Base-by-base conservation (phyloP, 2,329 filamentous ascomycete genomes). In the Trichoderma gracile region DNA sequence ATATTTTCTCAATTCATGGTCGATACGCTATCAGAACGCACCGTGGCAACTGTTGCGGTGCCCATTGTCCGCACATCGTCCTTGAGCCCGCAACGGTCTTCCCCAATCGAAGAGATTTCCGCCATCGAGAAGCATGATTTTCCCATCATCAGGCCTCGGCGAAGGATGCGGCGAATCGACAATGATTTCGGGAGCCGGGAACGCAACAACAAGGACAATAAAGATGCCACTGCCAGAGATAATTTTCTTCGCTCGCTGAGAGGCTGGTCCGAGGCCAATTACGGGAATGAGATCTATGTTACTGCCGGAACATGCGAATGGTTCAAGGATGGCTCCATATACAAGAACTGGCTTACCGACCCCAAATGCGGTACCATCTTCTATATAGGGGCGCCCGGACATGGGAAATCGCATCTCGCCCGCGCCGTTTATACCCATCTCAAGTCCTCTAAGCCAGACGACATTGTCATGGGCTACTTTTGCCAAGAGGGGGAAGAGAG, bases 321-420 rank as follows among this genome's bases (percentile, higher is more conserved):
- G 68, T 68, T 71, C 49, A 63, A 64, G 8, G 53, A 64, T 1
- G 53, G 66, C 14, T 6, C 45, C 0, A 46, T 53, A 9, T 69
- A 71, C 45, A 67, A 63, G 12, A 50, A 50, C 14, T 72, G 70
- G 68, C 33, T 66, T 21, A 63, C 62, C 4, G 66, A 66, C 23
- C 54, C 55, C 10, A 47, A 23, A 1, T 64, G 66, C 8, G 65
- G 60, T 2, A 66, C 65, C 2, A 40, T 71, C 1, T 67, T 68
- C 10, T 65, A 69, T 8, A 30, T 58, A 5, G 70, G 68, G 3
- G 42, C 25, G 1, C 55, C 69, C 1, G 70, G 69, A 1, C 63
- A 60, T 15, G 71, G 71, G 3, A 72, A 72, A 55, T 68, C 71
- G 3, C 64, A 71, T 10, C 45, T 70, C 12, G 70, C 70, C 43